These are phyloP conservation scores for Coprinellus micaceus DNA, from an alignment of 768 basidiomycete genomes.

Conservation along the genomic window DNA sequence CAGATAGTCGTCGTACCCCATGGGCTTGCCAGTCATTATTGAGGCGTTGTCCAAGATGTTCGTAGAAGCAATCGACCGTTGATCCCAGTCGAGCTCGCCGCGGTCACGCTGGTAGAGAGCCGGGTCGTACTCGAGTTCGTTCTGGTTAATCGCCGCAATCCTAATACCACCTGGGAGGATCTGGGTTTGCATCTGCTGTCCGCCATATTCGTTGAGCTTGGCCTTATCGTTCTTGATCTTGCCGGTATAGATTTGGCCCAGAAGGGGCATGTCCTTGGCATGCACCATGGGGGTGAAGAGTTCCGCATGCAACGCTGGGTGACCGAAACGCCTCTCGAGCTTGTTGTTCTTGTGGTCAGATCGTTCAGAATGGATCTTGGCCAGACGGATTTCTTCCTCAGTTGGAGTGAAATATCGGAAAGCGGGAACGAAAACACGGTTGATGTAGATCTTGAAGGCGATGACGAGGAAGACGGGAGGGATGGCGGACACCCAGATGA, in stretches of 20 bases:
- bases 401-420: constrained; percentile 87
- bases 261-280: constrained; percentile 77
- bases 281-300: constrained; percentile 88
- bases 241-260: constrained; percentile 73
- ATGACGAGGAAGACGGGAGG: constrained; percentile 80
- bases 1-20: constrained; percentile 58
- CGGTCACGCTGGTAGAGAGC: constrained; percentile 71
- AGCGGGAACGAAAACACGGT: constrained; percentile 55
- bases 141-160: constrained; percentile 80
- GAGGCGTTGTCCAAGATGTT: constrained; percentile 47
- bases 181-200: constrained; percentile 70
- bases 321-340: constrained; percentile 89
- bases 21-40: constrained; percentile 35
- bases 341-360: constrained; percentile 69
- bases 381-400: constrained; percentile 66
- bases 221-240: constrained; percentile 60
- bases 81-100: constrained; percentile 88
- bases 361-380: constrained; percentile 75
- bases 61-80: constrained; percentile 65
- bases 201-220: constrained; percentile 75
- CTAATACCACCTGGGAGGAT: constrained; percentile 75
- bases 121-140: constrained; percentile 82
- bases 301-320: constrained; percentile 84
- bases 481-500: constrained; percentile 77
- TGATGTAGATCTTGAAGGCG: constrained; percentile 82